Evolutionary conservation across 495 filamentous ascomycete genomes (phyloP), one percentile per base, ranked within the genome.

Genomic region (Penicillium steckii): DNA sequence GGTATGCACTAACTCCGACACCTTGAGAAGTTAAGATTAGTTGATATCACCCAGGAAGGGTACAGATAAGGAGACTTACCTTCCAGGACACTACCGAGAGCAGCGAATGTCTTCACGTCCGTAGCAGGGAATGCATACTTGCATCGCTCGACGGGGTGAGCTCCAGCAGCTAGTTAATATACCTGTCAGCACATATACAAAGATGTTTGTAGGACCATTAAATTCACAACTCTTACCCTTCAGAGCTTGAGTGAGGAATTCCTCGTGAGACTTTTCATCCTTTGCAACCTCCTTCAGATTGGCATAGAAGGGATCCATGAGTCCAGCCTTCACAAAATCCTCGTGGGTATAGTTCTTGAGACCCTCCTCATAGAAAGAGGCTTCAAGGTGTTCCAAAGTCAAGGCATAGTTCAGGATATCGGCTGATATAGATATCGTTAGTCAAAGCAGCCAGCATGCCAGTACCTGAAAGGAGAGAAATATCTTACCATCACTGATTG

Each of bases 211-310:
- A 13, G 19, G 3, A 25, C 13, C 18, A 4, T 21, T 2, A 4
- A 21, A 5, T 50, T 46, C 9, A 8, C n/a, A 37, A 15, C 25
- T 54, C 26, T 35, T 55, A 74, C 69, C 67, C n/a, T 58, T 68
- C 33, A 84, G 66, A 17, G 80, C 80, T 4, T 59, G 40, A 23
- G 77, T 77, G 13, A 87, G 64, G 59, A 86, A 85, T 9, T 65
- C 48, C 48, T 82, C 83, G 57, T 87, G 85, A 0, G 76, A 74
- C 37, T 63, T 68, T 59, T 87, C 84, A 58, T 85, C 81, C 0
- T 52, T 56, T 19, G 71, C 75, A 49, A 86, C 71, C 46, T 66
- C 60, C 52, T 77, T 56, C 18, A 86, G 18, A 61, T 84, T 80
- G 17, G 65, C 63, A 61, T 80, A 83, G 60, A 85, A 78, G 9